Evolutionary conservation across 495 filamentous ascomycete genomes (phyloP), one percentile per base, ranked within the genome.

Genomic region (Xylaria bambusicola): DNA sequence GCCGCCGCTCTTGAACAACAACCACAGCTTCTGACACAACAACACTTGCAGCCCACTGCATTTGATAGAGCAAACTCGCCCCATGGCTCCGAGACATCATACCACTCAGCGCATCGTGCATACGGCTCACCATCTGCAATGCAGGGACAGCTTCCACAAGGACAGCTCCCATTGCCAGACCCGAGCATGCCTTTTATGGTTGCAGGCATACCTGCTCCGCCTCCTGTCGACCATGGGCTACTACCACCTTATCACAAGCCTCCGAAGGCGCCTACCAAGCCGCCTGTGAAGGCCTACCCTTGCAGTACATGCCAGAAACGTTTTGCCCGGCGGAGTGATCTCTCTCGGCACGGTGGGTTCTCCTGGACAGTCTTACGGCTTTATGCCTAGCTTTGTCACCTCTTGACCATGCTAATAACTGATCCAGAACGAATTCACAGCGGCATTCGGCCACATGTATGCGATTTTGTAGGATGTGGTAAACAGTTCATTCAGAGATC

Each of bases 401-500:
- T 17, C 10, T 12, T 53, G 46, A 26, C 55, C 6, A 27, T 61
- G 58, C 65, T 72, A 62, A 73, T 79, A 51, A 75, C 42, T n/a
- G 13, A 29, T 24, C 10, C 68, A 98, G 94, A 98, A 75, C 88
- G 94, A 13, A 98, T 98, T 57, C 94, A 98, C 69, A 96, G 86
- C 49, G 95, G 95, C 13, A 79, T 93, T 42, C 81, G 95, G 36
- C 94, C 94, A 35, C 94, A 98, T 73, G 89, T 92, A 44, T 98
- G 94, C 73, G 93, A 96, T 62, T 88, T 85, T 71, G 88, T 88
- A 38, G 88, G 87, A 17, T 98, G 94, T 73, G 86, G 87, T 29
- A 98, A 98, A 71, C 92, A 93, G 67, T 98, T 98, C 71, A 98
- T 98, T 62, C 94, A 98, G 68, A 86, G 94, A 33, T 97, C 94